A percentile compares a stretch with the other conserved stretches of the same genome.
Evolutionary conservation across 306 rosid species (phyloP).

Genomic region (Vigna nakashimae): DNA sequence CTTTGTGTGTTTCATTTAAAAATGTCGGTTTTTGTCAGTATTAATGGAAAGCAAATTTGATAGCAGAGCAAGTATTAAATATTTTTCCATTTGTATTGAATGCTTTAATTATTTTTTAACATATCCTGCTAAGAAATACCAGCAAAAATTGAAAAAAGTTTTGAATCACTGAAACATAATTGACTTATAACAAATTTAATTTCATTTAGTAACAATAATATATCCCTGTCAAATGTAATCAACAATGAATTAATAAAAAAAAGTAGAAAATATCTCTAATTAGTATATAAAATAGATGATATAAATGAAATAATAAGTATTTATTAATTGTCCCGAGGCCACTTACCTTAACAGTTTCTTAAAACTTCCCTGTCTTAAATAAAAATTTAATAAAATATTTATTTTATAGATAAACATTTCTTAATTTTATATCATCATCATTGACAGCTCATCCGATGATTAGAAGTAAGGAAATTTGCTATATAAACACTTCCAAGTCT

Average conservation of each 20-base stretch:
- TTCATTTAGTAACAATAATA: too few relatives aligned
- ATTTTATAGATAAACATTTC: background rate
- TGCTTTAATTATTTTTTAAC: background rate
- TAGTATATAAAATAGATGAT: too few relatives aligned
- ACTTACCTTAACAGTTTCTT: background rate
- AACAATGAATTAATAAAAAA: too few relatives aligned
- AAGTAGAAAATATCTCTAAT: too few relatives aligned
- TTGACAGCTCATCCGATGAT: constrained; percentile 49
- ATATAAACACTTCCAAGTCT: constrained; percentile 39
- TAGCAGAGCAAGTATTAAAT: background rate
- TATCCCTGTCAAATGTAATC: too few relatives aligned
- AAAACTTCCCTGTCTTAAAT: background rate
- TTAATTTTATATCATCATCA: background rate
- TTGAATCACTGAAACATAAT: too few relatives aligned
- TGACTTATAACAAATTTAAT: too few relatives aligned
- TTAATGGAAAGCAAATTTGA: background rate
- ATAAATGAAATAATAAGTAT: background rate
- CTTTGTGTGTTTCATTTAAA: background rate
- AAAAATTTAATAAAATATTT: background rate
- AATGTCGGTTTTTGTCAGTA: background rate
- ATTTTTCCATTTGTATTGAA: background rate
- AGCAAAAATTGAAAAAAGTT: too few relatives aligned
- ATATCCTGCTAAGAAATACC: too few relatives aligned
- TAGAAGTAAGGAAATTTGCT: constrained; percentile 3
- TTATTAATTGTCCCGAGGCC: background rate